A percentile compares a stretch with the other conserved stretches of the same genome.
These are phyloP conservation scores for Neurospora terricola DNA, from an alignment of 495 filamentous ascomycete genomes.

Conservation along the genomic window DNA sequence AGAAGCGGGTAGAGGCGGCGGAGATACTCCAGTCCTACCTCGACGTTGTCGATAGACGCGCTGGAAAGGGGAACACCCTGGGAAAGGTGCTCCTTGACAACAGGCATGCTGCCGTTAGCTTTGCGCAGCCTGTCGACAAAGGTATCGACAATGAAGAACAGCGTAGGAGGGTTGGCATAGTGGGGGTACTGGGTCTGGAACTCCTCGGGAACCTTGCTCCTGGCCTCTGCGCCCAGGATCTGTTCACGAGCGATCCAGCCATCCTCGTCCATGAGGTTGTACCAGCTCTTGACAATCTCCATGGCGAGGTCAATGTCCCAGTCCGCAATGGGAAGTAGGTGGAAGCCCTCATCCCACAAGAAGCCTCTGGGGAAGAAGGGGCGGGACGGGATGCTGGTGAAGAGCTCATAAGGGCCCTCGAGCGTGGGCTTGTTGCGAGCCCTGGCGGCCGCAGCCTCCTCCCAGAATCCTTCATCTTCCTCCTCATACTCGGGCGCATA, in stretches of 20 bases:
- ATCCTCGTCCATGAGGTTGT: conserved; percentile 89
- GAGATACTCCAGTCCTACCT: conserved; percentile 64
- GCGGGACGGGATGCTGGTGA: conserved; percentile 84
- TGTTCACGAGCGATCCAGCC: conserved; percentile 98
- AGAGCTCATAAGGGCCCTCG: conserved; percentile 83
- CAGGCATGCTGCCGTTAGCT: conserved; percentile 28
- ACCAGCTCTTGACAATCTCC: conserved; percentile 92
- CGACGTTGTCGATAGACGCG: conserved; percentile 54
- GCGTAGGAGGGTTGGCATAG: conserved; percentile 95
- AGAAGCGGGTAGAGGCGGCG: conserved; percentile 82
- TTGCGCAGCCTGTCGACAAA: conserved; percentile 65
- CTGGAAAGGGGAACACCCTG: conserved; percentile 34
- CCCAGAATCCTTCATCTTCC: conserved; percentile 95
- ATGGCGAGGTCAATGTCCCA: conserved; percentile 90
- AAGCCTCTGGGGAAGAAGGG: conserved; percentile 97
- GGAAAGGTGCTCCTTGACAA: conserved; percentile 22
- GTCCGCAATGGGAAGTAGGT: conserved; percentile 82
- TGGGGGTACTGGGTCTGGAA: conserved; percentile 97
- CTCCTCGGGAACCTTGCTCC: conserved; percentile 90
- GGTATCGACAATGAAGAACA: conserved; percentile 77
- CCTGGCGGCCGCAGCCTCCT: conserved; percentile 68
- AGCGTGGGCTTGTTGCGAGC: conserved; percentile 50
- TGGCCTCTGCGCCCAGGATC: conserved; percentile 87
- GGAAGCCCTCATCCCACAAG: conserved; percentile 97
- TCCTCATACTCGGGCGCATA: conserved; percentile 88